Evolutionary conservation across 2,329 filamentous ascomycete genomes (phyloP), one percentile per base, ranked within the genome.

Genomic region (Furcasterigmium sp.): DNA sequence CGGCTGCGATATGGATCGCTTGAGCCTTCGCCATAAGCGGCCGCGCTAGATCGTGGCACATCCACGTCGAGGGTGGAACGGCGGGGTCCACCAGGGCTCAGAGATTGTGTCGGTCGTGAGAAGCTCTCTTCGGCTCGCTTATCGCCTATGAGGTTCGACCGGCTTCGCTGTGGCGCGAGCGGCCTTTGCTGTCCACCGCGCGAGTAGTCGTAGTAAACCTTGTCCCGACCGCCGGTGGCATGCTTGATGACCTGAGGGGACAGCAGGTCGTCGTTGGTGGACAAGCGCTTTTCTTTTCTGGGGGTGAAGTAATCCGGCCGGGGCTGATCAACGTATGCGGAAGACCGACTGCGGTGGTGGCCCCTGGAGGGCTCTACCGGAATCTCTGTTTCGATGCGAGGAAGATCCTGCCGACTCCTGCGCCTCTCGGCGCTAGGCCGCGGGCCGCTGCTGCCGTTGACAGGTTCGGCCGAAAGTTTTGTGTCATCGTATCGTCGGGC

Each of bases 241-340:
- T 65, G 63, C 39, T 66, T 71, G 21, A 67, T 64, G 3, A 70
- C 55, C 3, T 69, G 58, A 0, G 73, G 71, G 1, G 70, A 68
- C 6, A 72, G 49, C 20, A 64, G 57, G 34, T 70, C 64, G 5
- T 60, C 58, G 37, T 55, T 43, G 25, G 60, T 54, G 15, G 56
- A 46, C 34, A 52, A 49, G 49, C 59, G 40, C 26, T 49, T 49
- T 8, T 38, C 43, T 42, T 48, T 40, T 14, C 50, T 51, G 20
- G 59, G 50, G 8, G 56, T 54, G 26, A 62, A 61, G 34, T 63
- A 60, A 18, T 65, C 60, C 2, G 59, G 53, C 4, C 58, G 51
- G 21, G 49, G 54, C 48, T 53, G 55, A 20, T 61, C 56, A 1
- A 60, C 56, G 17, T 49, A 46, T 13, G 55, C 53, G 2, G 60